A percentile compares a stretch with the other conserved stretches of the same genome.
Conservation (phyloP, 495 filamentous ascomycete species). For the Margaritispora aquatica region DNA sequence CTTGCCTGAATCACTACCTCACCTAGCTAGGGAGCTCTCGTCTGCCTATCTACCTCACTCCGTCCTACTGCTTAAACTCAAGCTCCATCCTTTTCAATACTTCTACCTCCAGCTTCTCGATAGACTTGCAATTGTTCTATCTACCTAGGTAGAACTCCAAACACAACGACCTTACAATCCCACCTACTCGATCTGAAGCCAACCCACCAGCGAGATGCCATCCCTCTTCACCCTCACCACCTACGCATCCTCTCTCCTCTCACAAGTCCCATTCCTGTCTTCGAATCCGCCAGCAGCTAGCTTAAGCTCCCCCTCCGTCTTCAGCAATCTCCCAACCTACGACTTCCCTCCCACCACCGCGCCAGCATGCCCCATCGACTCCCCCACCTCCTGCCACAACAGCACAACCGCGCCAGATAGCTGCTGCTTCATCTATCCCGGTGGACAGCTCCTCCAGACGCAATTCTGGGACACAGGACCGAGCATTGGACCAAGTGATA, state of each 20-base stretch:
- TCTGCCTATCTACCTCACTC: no score
- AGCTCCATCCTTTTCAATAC: no score
- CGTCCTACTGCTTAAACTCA: no score
- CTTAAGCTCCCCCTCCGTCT: neutral
- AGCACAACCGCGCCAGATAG: slow-evolving; percentile 40
- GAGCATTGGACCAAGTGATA: slow-evolving; percentile 63
- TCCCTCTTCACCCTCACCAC: neutral
- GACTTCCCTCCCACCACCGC: neutral
- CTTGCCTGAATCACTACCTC: no score
- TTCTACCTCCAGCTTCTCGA: no score
- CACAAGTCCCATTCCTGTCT: slow-evolving; percentile 4
- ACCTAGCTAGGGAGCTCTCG: no score
- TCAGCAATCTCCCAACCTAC: neutral
- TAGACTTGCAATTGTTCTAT: no score
- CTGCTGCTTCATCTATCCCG: slow-evolving; percentile 81
- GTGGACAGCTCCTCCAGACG: slow-evolving; percentile 71
- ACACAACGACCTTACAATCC: no score
- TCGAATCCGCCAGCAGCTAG: neutral
- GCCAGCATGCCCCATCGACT: slow-evolving; percentile 34
- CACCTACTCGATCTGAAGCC: no score
- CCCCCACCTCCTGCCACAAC: slow-evolving; percentile 43
- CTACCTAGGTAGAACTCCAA: no score
- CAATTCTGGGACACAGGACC: slow-evolving; percentile 83
- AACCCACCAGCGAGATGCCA: neutral
- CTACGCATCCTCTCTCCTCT: neutral